Base-by-base conservation (phyloP, 2,329 filamentous ascomycete species). In the Beauveria sp. region DNA sequence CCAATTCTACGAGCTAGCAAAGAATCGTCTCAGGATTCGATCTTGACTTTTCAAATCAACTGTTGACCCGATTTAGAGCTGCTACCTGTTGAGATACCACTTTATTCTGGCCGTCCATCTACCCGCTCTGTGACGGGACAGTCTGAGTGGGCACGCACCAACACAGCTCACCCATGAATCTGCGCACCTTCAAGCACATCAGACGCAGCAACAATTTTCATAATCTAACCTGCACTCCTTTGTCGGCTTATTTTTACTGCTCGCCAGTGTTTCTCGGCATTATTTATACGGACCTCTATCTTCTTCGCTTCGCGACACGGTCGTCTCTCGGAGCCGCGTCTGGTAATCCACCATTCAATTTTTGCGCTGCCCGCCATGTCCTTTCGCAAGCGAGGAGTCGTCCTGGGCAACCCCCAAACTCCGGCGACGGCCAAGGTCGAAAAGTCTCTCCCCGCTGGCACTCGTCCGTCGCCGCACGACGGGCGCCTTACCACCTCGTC, bases 401-500 rank as follows among this genome's bases (percentile, higher is more conserved):
- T 85, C 12, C 77, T 86, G 45, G 73, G 73, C 45, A 63, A 73
- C 7, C 55, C 72, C 1, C 67, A 67, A 14, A 60, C 67, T 4
- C 62, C 68, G 9, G 59, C 67, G 4, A 50, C 58, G 53, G 55
- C 63, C 8, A 66, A 70, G 46, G 70, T 69, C 54, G 75, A 76
- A 63, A 74, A 72, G 63, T 69, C 73, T 22, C 74, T 77, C 45
- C 68, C 75, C 2, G 72, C 75, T 0, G 83, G 82, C 22, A 81
- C 92, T 24, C 86, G 93, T 55, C 91, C 93, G 18, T 99, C 95
- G 14, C 91, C 93, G 52, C 78, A 96, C 38, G 93, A 96, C 71
- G 93, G 93, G 61, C 87, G 92, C 53, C 81, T 86, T 43, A 96
- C 91, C 8, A 98, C 90, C 2, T 99, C 95, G 0, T 98, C 95